Base-by-base conservation (phyloP, 176 grass and related monocot genomes). In the Eremochloa ophiuroides region DNA sequence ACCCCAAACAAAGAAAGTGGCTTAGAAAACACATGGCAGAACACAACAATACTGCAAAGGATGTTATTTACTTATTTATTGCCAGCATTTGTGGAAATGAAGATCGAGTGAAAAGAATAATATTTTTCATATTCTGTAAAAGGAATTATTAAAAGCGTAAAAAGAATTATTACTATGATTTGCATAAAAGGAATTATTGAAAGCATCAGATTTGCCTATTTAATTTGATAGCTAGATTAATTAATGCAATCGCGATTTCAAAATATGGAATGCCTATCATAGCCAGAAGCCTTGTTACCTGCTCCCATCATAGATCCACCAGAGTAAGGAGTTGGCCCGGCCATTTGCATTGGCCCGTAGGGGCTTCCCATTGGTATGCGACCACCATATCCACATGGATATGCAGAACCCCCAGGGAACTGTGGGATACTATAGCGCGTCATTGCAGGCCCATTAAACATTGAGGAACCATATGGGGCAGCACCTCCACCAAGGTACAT, bases 291-390 rank as follows among this genome's bases (percentile, higher is more conserved):
- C 38, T 2, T 62, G 16, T 80, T 76, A 97, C 94, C 94, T 88
- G 91, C 43, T 42, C 85, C 91, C 65, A 97, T 88, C 83, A 97
- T 85, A 75, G 91, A 83, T 22, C 88, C 85, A 80, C 69, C 46
- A 41, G 91, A 84, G 82, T 93, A 97, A 1, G 83, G 83, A 74
- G 81, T 53, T 39, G 90, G 87, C 28, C 88, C 93, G 0, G 89
- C 53, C 78, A 94, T 84, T 62, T 90, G 93, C 48, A 91, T 69
- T 2, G 91, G 84, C 4, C 83, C 85, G 37, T 97, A 97, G 17
- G 91, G 94, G 33, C 91, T 93, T 13, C 94, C 91, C 65, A 97
- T 77, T 2, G 88, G 85, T 62, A 97, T 51, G 33, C 86, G 94
- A 1, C 81, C 82, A 6, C 86, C 73, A 23, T 97, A 97, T 37